Percentiles rank a stretch among this genome's conserved stretches.
Evolutionary conservation across 352 stramenopile species (phyloP).

Genomic region (Aphanomyces cochlioides): DNA sequence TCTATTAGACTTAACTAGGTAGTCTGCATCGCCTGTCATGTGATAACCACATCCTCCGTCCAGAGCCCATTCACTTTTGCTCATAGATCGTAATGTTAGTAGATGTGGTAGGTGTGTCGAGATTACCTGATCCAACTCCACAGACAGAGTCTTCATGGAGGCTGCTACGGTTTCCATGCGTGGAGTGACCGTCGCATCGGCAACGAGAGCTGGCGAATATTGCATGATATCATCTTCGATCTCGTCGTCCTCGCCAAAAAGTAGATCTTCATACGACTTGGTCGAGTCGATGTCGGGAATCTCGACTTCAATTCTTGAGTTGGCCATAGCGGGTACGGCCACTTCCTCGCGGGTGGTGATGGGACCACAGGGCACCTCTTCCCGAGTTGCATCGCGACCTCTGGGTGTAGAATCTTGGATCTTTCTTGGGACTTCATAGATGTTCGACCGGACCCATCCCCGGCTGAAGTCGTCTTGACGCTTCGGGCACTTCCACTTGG

Average conservation of each 20-base stretch:
- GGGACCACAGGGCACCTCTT: neutral
- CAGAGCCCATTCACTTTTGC: conserved; percentile 4
- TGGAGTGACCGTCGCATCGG: neutral
- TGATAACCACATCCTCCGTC: neutral
- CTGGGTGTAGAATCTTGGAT: too few relatives aligned
- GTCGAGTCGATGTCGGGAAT: neutral
- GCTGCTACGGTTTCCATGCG: neutral
- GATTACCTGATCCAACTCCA: neutral
- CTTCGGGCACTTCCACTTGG: too few relatives aligned
- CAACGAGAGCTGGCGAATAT: neutral
- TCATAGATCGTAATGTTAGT: neutral
- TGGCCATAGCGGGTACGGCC: neutral
- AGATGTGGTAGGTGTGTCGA: neutral
- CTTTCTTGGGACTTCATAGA: too few relatives aligned
- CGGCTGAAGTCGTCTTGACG: too few relatives aligned
- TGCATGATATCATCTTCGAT: neutral
- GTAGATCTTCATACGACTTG: neutral
- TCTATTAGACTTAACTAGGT: neutral
- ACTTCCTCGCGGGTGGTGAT: neutral
- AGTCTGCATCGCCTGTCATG: neutral
- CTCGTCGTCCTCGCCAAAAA: neutral
- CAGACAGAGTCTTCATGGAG: conserved; percentile 2
- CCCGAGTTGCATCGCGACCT: neutral
- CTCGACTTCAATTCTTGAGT: neutral
- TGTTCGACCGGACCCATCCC: too few relatives aligned